A percentile compares a stretch with the other conserved stretches of the same genome.
phyloP scores from a whole-genome alignment of 1,284 basidiomycete genomes.

The Hemileia vastatrix region DNA sequence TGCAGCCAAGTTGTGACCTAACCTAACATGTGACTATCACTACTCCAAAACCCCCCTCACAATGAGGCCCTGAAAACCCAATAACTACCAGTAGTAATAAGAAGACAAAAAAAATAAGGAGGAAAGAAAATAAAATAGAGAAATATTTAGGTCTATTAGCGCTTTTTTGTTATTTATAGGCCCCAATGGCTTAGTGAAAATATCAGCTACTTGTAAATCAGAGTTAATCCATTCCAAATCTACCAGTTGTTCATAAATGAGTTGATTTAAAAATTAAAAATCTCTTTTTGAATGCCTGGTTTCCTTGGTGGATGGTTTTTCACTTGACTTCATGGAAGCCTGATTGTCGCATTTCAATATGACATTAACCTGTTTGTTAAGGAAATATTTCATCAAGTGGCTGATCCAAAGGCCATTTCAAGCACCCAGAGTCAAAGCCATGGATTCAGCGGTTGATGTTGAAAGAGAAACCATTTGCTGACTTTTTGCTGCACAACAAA shows the following conservation, averaged over 20 bases:
- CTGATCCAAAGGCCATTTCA: neutral
- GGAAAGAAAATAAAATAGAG: too few species aligned
- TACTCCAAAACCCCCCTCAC: too few species aligned
- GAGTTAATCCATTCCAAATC: neutral
- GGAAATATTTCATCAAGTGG: neutral
- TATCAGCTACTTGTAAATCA: neutral
- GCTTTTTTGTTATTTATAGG: too few species aligned
- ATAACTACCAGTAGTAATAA: too few species aligned
- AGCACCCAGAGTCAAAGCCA: neutral
- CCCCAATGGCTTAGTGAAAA: neutral
- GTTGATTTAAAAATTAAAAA: neutral
- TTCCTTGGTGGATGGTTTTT: neutral
- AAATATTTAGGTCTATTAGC: too few species aligned
- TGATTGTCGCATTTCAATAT: neutral
- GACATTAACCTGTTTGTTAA: neutral
- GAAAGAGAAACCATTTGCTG: neutral
- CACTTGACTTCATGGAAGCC: neutral
- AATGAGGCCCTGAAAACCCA: too few species aligned
- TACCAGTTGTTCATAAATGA: neutral
- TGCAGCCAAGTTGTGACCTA: too few species aligned
- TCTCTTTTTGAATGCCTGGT: neutral
- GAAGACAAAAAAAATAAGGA: too few species aligned
- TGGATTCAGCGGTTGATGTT: conserved; percentile 1
- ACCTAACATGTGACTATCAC: too few species aligned
- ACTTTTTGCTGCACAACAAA: conserved; percentile 1